Base-by-base conservation (phyloP, 2,329 filamentous ascomycete species). In the Neofusicoccum laricinum region DNA sequence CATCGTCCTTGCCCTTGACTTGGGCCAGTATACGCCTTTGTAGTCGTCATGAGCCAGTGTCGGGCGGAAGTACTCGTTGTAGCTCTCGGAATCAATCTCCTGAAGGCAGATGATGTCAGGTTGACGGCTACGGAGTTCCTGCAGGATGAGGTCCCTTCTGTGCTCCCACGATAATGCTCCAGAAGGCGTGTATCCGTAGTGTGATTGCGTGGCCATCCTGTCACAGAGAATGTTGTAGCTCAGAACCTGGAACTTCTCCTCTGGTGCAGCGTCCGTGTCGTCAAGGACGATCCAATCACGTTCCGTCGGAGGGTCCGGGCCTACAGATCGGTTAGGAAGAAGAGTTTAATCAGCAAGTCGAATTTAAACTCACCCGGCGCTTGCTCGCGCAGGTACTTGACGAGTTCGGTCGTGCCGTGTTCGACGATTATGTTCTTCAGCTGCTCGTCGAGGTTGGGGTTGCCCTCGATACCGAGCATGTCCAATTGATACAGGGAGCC, bases 161-260 rank as follows among this genome's bases (percentile, higher is more conserved):
- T 92, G 93, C 41, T 95, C 90, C 95, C 95, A 99, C 32, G 86
- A 83, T 25, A 99, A 82, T 8, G 92, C 92, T 63, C 85, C 86
- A 15, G 89, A 89, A 2, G 95, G 91, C 0, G 93, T 94, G 76
- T 98, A 98, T 48, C 94, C 94, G 75, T 97, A 98, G 67, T 91
- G 87, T 63, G 88, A 84, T 63, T 88, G 84, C 0, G 93, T 97
- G 4, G 93, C 93, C 71, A 95, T 96, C 72, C 93, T 92, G 77
- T 97, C 93, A 78, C 94, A 97, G 11, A 99, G 85, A 51, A 94
- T 96, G 76, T 99, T 99, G 88, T 95, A 97, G 21, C 92, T 96
- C 67, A 98, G 84, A 8, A 96, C 89, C 64, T 91, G 92, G 75
- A 98, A 87, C 61, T 87, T 89, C 72, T 97, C 76, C 63, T 81